These are phyloP conservation scores for Oxyria digyna DNA, from an alignment of 148 eudicot genomes.

Conservation along the genomic window DNA sequence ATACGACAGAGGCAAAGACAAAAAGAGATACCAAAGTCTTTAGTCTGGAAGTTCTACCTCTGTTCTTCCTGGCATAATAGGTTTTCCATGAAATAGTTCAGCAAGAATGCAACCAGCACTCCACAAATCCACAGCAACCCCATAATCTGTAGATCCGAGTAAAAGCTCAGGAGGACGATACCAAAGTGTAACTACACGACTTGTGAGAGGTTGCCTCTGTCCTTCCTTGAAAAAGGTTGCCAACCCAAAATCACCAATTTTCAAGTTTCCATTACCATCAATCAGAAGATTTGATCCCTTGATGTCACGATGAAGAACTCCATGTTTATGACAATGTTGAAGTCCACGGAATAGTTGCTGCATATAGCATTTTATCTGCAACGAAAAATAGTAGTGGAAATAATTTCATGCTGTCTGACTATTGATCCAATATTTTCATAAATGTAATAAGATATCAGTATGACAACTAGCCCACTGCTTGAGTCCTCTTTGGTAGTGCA, in stretches of 20 bases:
- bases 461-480: background rate
- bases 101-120: conserved; percentile 9
- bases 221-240: background rate
- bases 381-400: background rate
- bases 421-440: background rate
- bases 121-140: conserved; percentile 9
- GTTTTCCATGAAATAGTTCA: conserved; percentile 6
- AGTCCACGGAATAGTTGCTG: conserved; percentile 6
- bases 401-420: background rate
- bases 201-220: conserved; percentile 9
- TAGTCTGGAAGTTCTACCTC: conserved; percentile 2
- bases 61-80: conserved; percentile 10
- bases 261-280: conserved; percentile 1
- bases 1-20: background rate
- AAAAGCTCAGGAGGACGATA: conserved; percentile 9
- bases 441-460: background rate
- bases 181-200: conserved; percentile 11
- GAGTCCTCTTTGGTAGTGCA: background rate
- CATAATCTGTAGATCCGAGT: conserved; percentile 10
- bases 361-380: conserved; percentile 10
- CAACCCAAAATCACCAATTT: conserved; percentile 9
- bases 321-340: conserved; percentile 1
- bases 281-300: conserved; percentile 9
- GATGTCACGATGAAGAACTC: conserved; percentile 9
- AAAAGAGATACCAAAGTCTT: background rate